A percentile compares a stretch with the other conserved stretches of the same genome.
Evolutionary conservation across 768 basidiomycete species (phyloP).

Genomic region (Butyriboletus loyo): DNA sequence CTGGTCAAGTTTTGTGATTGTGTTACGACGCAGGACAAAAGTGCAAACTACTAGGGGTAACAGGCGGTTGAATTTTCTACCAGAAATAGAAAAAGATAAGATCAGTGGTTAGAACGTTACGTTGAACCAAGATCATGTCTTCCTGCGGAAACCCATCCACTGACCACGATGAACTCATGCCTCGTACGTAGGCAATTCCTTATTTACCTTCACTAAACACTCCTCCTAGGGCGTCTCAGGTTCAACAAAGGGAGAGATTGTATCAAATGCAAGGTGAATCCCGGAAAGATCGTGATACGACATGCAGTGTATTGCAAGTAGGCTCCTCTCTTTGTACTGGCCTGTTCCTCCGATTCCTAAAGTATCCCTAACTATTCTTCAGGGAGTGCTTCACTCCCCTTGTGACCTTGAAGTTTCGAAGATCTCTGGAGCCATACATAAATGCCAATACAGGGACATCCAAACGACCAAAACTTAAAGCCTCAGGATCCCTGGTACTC

Average conservation of each 20-base stretch:
- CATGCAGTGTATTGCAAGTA: conserved; percentile 87
- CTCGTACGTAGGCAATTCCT: conserved; percentile 42
- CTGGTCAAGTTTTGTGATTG: too few species aligned
- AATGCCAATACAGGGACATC: conserved; percentile 55
- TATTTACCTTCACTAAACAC: not conserved
- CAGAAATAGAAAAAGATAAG: conserved; percentile 5
- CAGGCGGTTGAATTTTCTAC: not conserved
- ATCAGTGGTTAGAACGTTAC: too few species aligned
- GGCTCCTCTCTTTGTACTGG: conserved; percentile 14
- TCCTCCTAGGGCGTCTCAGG: conserved; percentile 52
- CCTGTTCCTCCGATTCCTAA: conserved; percentile 8
- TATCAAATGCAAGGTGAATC: conserved; percentile 67
- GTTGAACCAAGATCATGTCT: conserved; percentile 23
- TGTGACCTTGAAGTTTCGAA: conserved; percentile 60
- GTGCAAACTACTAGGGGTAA: too few species aligned
- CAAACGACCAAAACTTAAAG: conserved; percentile 58
- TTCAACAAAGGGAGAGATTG: conserved; percentile 67
- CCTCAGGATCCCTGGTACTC: conserved; percentile 64
- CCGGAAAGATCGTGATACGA: conserved; percentile 68
- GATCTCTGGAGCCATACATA: conserved; percentile 60
- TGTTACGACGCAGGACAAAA: too few species aligned
- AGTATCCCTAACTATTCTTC: not conserved
- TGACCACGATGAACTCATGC: conserved; percentile 64
- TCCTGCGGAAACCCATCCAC: conserved; percentile 65
- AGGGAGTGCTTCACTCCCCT: conserved; percentile 69